A percentile compares a stretch with the other conserved stretches of the same genome.
Evolutionary conservation across 2,329 filamentous ascomycete species (phyloP).

Genomic region (Arthrobotrys iridis): DNA sequence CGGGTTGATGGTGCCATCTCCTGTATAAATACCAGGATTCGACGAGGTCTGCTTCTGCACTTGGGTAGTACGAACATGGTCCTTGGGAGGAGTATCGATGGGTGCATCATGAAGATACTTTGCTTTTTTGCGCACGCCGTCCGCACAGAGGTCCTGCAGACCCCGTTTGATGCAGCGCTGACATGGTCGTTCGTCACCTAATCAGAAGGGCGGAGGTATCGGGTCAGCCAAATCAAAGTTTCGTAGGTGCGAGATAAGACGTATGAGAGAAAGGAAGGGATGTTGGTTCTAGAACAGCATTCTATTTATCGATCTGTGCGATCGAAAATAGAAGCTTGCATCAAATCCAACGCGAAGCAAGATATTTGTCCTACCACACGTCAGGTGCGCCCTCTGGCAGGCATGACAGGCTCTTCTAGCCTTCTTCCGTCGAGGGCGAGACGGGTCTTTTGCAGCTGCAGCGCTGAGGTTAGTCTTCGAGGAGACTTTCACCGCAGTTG

Average conservation of each 20-base stretch:
- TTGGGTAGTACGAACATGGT: constrained; percentile 56
- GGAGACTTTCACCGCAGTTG: constrained; percentile 54
- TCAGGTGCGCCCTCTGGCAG: constrained; percentile 95
- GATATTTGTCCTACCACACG: constrained; percentile 81
- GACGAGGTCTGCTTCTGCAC: constrained; percentile 35
- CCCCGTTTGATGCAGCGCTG: constrained; percentile 93
- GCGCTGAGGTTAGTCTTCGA: constrained; percentile 47
- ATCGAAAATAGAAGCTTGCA: constrained; percentile 53
- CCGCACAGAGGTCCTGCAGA: constrained; percentile 88
- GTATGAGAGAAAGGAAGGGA: background rate
- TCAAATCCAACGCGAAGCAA: constrained; percentile 54
- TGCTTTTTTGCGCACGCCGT: constrained; percentile 97
- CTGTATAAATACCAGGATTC: constrained; percentile 54
- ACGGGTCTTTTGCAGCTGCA: constrained; percentile 78
- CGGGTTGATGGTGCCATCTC: constrained; percentile 58
- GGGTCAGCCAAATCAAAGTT: constrained; percentile 30
- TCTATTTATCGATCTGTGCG: constrained; percentile 50
- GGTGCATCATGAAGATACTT: constrained; percentile 97
- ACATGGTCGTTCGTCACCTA: constrained; percentile 95
- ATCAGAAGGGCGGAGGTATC: constrained; percentile 43
- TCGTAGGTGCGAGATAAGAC: too few species aligned
- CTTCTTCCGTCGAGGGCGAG: constrained; percentile 91
- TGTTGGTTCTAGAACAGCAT: constrained; percentile 44
- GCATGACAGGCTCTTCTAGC: constrained; percentile 94
- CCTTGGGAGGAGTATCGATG: constrained; percentile 62